Base-by-base conservation (phyloP, 139 green algal species). In the Chlorella sp. region DNA sequence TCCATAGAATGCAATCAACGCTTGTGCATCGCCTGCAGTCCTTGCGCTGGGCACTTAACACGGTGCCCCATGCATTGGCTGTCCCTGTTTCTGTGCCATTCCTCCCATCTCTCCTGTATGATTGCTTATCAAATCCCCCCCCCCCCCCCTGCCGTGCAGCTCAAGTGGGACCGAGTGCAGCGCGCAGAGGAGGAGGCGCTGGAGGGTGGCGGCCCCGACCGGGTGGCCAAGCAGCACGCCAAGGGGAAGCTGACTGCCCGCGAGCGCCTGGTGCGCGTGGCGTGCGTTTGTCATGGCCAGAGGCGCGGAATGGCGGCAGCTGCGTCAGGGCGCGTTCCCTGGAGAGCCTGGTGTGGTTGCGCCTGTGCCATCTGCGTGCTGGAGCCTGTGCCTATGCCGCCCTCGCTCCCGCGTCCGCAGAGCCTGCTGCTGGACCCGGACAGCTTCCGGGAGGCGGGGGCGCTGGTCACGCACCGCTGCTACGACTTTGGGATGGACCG, bases 391-490 rank as follows among this genome's bases (percentile, higher is more conserved):
- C n/a, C n/a, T n/a, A 90, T 91, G 81, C 79, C 93, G n/a, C 90
- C 88, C 2, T 88, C 88, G 21, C 77, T 88, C 31, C 88, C 93
- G 82, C 64, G 88, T 31, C 61, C 93, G 23, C 25, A 53, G 33
- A n/a, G n/a, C n/a, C 77, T 78, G 35, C 83, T 93, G 43, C 71
- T 93, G 11, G 88, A 93, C 62, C 66, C 71, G 0, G 74, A 63
- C 29, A 85, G 74, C 63, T 93, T 93, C 58, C 19, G 67, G 17
- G 88, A 93, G 70, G 73, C 63, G 6, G 88, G 88, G 50, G 73
- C 81, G 23, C 82, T 93, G 31, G 88, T 92, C 35, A 67, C 90
- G 62, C 88, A 93, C 75, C 71, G 88, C 33, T 92, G 88, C 59
- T 65, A 23, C 11, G 88, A 92, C 59, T 93, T 93, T 68, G 82